Evolutionary conservation across 1,284 basidiomycete species (phyloP), one percentile per base, ranked within the genome.

Genomic region (Volvariella volvacea): DNA sequence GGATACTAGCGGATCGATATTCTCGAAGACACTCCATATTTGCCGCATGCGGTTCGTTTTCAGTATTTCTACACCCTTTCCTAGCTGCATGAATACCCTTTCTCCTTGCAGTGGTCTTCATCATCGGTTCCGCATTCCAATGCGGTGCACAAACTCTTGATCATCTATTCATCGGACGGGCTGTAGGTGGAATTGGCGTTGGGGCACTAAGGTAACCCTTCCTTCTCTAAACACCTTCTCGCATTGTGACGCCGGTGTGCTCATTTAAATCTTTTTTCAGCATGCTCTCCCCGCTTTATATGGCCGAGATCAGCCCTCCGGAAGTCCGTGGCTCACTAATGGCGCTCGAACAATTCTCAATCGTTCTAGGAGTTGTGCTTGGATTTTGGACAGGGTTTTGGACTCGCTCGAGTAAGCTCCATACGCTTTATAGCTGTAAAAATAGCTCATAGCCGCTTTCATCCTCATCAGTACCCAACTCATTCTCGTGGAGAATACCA

Each of bases 301-400:
- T 90, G 71, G 81, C 86, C 1, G 88, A 91, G 62, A 88, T 91
- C 37, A 81, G 80, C 49, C 76, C 88, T 12, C 85, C 87, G 0
- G 87, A 90, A 62, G 71, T 86, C 0, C 74, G 88, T n/a, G 88
- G 88, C 3, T 85, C 87, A 0, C 72, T 91, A 28, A 74, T 90
- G 60, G 80, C 86, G 0, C 68, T 91, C 1, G 88, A 91, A 57
- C 88, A 91, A 50, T 71, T 88, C 39, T 76, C 83, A 17, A 89
- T 90, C 45, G 85, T 88, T 10, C 61, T 84, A 0, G 86, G 87
- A 2, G 84, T 87, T 8, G 83, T 88, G 0, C 61, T 87, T 9
- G 85, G 87, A 2, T 91, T 89, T 55, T 91, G 88, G 88, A 73
- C 78, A 4, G 87, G 87, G 0, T 91, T 85, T 55, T 59, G 76